Conservation (phyloP, 1,139 yeast genomes). For the Candida glucosophila region DNA sequence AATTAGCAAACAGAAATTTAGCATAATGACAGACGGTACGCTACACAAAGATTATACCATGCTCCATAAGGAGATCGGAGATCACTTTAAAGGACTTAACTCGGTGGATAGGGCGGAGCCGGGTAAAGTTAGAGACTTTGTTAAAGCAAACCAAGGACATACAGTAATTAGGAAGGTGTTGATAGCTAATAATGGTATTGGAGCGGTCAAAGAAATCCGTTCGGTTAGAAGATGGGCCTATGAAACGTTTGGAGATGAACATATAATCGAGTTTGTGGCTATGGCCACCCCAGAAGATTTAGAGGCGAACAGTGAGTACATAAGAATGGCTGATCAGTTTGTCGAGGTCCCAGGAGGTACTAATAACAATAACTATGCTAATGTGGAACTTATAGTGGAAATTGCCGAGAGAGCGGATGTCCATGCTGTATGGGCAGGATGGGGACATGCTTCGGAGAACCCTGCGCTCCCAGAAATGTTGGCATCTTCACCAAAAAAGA, state of each 20-base stretch:
- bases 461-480: constrained; percentile 88
- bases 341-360: constrained; percentile 99
- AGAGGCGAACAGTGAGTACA: constrained; percentile 94
- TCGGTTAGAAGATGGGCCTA: constrained; percentile 98
- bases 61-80: constrained; percentile 41
- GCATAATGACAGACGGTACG: constrained; percentile 3
- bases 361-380: constrained; percentile 95
- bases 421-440: constrained; percentile 99
- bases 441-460: constrained; percentile 99
- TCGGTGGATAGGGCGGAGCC: constrained; percentile 67
- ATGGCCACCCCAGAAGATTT: constrained; percentile 99
- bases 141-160: constrained; percentile 82
- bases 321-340: constrained; percentile 98
- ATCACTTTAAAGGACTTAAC: constrained; percentile 75
- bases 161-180: constrained; percentile 83
- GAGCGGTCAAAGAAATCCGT: constrained; percentile 96
- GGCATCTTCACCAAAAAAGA: constrained; percentile 82
- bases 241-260: constrained; percentile 93
- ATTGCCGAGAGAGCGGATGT: constrained; percentile 94
- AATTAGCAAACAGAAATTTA: neutral
- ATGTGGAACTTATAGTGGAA: constrained; percentile 93
- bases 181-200: constrained; percentile 97
- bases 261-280: constrained; percentile 87
- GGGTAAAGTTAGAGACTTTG: constrained; percentile 74
- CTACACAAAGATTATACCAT: constrained; percentile 16